Conservation (phyloP, 2,329 filamentous ascomycete species). For the Aspergillus fijiensis region DNA sequence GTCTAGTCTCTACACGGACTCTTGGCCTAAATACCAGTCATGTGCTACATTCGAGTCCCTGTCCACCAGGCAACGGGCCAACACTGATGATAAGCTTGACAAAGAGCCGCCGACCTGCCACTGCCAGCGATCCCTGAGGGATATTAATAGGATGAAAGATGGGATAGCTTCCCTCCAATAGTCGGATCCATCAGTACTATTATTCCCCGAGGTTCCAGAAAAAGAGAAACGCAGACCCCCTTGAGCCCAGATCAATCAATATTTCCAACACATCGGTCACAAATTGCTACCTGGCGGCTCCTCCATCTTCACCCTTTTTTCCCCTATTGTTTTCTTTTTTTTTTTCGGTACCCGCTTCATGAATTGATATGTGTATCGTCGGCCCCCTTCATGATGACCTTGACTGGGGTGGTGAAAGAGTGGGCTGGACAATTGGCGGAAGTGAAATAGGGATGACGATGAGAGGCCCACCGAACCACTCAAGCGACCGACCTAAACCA, state of each 20-base stretch:
- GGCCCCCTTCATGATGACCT: conserved; percentile 15
- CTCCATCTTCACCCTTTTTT: not conserved
- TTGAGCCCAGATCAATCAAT: conserved; percentile 4
- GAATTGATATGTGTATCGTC: not conserved
- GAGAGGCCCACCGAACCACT: conserved; percentile 43
- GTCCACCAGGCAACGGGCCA: no score
- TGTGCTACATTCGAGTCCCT: not conserved
- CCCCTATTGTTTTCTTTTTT: not conserved
- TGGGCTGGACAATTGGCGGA: conserved; percentile 33
- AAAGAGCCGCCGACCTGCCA: no score
- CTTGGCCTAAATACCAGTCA: not conserved
- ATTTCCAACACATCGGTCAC: not conserved
- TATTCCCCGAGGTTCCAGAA: conserved; percentile 9
- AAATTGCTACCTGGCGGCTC: not conserved
- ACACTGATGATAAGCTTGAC: no score
- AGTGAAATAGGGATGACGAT: conserved; percentile 39
- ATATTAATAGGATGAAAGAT: not conserved
- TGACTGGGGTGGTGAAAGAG: conserved; percentile 16
- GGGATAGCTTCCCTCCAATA: conserved; percentile 2
- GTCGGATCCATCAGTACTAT: conserved; percentile 1
- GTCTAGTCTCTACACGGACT: not conserved
- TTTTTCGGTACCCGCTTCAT: not conserved
- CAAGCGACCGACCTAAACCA: conserved; percentile 24
- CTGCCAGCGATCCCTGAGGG: not conserved
- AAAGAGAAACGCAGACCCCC: not conserved